Evolutionary conservation across 1,139 yeast genomes (phyloP), one percentile per base, ranked within the genome.

Genomic region (Zygosaccharomyces sapae): DNA sequence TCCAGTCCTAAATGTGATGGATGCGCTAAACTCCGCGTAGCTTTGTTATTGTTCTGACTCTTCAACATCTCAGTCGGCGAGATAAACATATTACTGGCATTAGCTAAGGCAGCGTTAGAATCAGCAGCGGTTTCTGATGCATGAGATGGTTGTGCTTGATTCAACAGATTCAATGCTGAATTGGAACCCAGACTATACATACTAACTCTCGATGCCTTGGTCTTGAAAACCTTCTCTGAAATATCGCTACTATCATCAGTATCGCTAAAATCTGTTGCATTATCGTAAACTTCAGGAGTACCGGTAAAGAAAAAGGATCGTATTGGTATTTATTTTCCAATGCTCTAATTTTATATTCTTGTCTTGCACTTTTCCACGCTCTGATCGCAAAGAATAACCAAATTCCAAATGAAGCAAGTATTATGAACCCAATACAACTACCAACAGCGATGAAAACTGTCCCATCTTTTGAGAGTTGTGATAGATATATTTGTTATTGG

Each of bases 371-470:
- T 34, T 43, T 41, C 64, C 65, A 61, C 5, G 63, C 53, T 24
- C 52, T 49, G 4, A 57, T 12, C 3, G 51, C 48, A 12, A 52
- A 46, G 5, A 46, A 18, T 3, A 41, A 33, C 63, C 62, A 59
- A 3, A 50, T 46, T 1, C 45, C 29, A 4, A 46, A 9, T 10
- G 54, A 43, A 3, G 50, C 42, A 10, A 51, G 22, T 13, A 54
- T 25, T 5, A 59, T 46, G 43, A 54, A 50, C 5, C 82, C 81
- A 33, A 81, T 74, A 46, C 81, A 71, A 36, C 81, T 73, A 1
- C 92, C 94, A 39, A 83, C 82, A 0, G 85, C 86, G 49, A 85
- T 83, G 65, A 84, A 86, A 3, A 84, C 86, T 1, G 90, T 81
- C 1, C 92, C 92, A 46, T 74, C 1, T 84, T 82, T 44, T 76